phyloP scores from a whole-genome alignment of 768 basidiomycete genomes.

The Suillus tomentosus region DNA sequence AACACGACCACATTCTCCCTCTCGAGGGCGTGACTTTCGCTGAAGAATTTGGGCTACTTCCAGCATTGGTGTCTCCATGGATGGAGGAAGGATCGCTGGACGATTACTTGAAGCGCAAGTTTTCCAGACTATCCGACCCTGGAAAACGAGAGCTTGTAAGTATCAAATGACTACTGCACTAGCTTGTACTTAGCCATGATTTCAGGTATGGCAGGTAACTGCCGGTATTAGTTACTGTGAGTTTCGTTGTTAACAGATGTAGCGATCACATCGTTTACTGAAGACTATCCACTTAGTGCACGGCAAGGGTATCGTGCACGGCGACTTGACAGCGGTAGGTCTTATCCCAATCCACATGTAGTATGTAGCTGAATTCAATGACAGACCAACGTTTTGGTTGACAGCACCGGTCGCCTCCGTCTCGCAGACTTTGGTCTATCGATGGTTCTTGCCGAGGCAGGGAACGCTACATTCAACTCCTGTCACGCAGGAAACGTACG shows the following conservation, averaged over 20 bases:
- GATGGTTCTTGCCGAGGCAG: constrained; percentile 33
- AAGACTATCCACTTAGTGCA: constrained; percentile 5
- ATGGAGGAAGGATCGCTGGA: constrained; percentile 32
- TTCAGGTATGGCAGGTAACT: constrained; percentile 8
- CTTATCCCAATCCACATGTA: neutral
- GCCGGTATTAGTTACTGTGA: constrained; percentile 26
- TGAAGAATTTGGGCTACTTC: constrained; percentile 16
- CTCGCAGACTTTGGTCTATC: constrained; percentile 42
- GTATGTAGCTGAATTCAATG: constrained; percentile 3
- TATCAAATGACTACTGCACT: neutral
- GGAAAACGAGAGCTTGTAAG: neutral
- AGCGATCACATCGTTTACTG: neutral
- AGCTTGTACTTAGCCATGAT: neutral
- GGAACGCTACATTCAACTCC: constrained; percentile 25
- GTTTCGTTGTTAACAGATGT: neutral
- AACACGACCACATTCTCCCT: constrained; percentile 32
- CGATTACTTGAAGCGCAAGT: neutral
- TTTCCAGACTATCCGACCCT: neutral
- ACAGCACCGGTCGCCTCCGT: constrained; percentile 31
- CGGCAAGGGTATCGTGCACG: constrained; percentile 39
- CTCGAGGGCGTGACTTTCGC: constrained; percentile 28
- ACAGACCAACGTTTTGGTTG: constrained; percentile 40
- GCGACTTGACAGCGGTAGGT: constrained; percentile 47
- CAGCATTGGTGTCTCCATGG: constrained; percentile 27
- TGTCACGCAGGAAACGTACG: constrained; percentile 13